Base-by-base conservation (phyloP, 495 filamentous ascomycete genomes). In the Annulohypoxylon maeteangense region DNA sequence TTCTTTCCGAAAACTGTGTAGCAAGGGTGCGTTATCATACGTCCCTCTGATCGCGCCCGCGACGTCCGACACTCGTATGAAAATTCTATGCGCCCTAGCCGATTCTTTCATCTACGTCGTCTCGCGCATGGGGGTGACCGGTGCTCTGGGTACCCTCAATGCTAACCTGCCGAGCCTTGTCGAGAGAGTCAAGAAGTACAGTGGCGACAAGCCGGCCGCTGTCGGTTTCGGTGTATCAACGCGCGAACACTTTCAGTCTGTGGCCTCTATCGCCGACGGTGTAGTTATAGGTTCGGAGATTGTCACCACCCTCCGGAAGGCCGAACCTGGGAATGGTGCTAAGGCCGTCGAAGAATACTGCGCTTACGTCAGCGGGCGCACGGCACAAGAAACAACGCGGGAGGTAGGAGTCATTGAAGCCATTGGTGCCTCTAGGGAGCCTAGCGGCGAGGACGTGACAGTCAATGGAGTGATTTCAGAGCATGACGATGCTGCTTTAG, bases 51-150 rank as follows among this genome's bases (percentile, higher is more conserved):
- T 99, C 75, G 95, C 95, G 12, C 95, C 95, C 20, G 89, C 95
- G 2, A 98, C 95, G 1, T 95, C 93, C n/a, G 92, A 95, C 62
- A 79, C 87, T 48, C 92, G 95, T 62, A 95, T 98, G 93, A 94
- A 94, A 81, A 83, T 97, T 3, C 89, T 99, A 22, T 99, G 95
- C 87, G 90, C 92, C 80, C 96, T 99, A 54, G 95, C 96, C 72
- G 95, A 98, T 81, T 97, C 94, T 7, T 99, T 99, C 84, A 96
- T 99, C 81, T 99, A 99, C 78, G 95, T 99, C 62, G 96, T 98
- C 20, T 98, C 95, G 2, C 87, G 95, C 67, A 97, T 98, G 93
- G 95, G 95, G 67, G 94, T 98, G 34, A 99, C 95, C 1, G 95
- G 95, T 71, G 95, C 93, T 20, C 90, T 90, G 0, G 93, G 94